These are phyloP conservation scores for Xylaria sp. DNA, from an alignment of 2,329 filamentous ascomycete species.

Conservation along the genomic window DNA sequence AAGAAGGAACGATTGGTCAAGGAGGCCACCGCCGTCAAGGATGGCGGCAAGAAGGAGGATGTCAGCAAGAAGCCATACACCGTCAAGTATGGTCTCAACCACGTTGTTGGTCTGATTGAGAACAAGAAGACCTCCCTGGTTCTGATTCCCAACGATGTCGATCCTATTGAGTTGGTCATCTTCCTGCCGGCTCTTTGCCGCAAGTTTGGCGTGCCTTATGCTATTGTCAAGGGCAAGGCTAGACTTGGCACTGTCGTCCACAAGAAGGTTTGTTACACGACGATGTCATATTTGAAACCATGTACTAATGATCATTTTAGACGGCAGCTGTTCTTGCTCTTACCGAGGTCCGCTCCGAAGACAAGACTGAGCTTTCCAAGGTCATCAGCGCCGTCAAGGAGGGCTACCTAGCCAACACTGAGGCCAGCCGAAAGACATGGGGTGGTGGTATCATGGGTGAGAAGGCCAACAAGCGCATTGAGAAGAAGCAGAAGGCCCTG, in stretches of 20 bases:
- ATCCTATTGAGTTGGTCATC: constrained; percentile 99
- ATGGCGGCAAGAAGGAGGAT: constrained; percentile 99
- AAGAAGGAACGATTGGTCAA: constrained; percentile 99
- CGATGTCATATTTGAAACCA: background rate
- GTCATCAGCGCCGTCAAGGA: constrained; percentile 97
- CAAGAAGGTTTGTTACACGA: constrained; percentile 81
- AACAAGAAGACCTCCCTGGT: constrained; percentile 99
- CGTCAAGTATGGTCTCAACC: constrained; percentile 99
- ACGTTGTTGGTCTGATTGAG: constrained; percentile 96
- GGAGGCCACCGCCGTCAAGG: constrained; percentile 96
- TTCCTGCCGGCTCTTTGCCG: constrained; percentile 99
- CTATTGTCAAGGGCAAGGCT: constrained; percentile 99
- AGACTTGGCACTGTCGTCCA: constrained; percentile 98
- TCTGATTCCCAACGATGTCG: constrained; percentile 98
- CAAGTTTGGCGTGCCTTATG: constrained; percentile 99
- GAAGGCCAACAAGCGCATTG: constrained; percentile 83
- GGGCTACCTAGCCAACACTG: constrained; percentile 95
- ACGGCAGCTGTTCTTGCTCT: constrained; percentile 95
- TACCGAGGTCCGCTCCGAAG: constrained; percentile 96
- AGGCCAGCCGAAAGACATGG: constrained; percentile 92
- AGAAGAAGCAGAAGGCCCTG: constrained; percentile 93
- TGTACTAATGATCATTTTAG: constrained; percentile 61
- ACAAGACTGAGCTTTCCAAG: constrained; percentile 98
- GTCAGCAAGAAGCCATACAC: constrained; percentile 99
- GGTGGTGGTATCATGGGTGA: constrained; percentile 99